Evolutionary conservation across 2,329 filamentous ascomycete species (phyloP), one percentile per base, ranked within the genome.

Genomic region (Diplodia corticola): DNA sequence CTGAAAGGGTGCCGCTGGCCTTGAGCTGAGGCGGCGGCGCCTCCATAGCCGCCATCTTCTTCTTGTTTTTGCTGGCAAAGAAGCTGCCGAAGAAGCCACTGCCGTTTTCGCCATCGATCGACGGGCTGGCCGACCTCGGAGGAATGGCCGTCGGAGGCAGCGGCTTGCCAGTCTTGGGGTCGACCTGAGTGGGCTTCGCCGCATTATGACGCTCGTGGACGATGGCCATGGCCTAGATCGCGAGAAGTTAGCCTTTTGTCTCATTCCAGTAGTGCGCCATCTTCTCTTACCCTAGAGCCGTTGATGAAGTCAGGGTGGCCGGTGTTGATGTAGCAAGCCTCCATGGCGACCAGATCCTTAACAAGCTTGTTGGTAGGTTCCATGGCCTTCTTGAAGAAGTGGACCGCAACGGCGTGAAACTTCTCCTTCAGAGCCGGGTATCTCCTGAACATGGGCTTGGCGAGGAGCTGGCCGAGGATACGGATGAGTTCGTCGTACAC

Each of bases 1-100:
- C 95, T 5, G 91, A 96, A 46, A 99, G 84, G 28, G 90, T 96
- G 49, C 95, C 94, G 3, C 92, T 96, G 37, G 95, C 95, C 83
- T 97, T 99, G 67, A 99, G 87, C 49, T 88, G 94, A 33, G 95
- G 88, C 69, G 95, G 95, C 46, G 95, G 95, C 15, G 95, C 85
- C 78, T 99, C 95, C 95, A 99, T 99, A 55, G 94, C 93, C n/a
- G 95, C 95, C 82, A 96, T 96, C 89, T 97, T 98, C 87, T 99
- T 99, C 89, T 98, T 99, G 83, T 98, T 99, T 87, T 98, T 99
- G 76, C 92, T 93, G 12, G 95, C 92, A 77, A 97, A 99, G 86
- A 99, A 99, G 75, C 92, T 96, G 72, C 95, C 95, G 73, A 99
- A 99, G 86, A 99, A 99, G 44, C 94, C 93, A 10, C 76, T 83